Conservation (phyloP, 108 stramenopile genomes). For the Nitzschia palea region DNA sequence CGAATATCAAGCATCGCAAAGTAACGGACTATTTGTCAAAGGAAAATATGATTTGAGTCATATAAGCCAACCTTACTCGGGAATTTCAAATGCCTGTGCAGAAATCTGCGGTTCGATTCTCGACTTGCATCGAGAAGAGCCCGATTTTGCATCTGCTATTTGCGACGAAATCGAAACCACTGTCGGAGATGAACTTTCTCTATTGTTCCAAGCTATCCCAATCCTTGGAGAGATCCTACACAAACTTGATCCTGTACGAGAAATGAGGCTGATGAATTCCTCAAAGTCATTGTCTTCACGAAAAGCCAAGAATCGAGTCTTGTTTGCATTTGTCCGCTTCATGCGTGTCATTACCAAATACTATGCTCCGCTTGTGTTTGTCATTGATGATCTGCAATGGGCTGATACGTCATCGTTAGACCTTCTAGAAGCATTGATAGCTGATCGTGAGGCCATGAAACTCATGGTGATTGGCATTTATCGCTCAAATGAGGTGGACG, state of each 20-base stretch:
- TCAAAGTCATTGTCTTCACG: not conserved
- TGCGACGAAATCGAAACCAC: not conserved
- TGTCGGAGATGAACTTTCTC: not conserved
- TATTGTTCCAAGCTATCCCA: slow-evolving; percentile 8
- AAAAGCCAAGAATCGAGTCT: not conserved
- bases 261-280: not conserved
- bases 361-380: slow-evolving; percentile 6
- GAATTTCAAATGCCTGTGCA: not conserved
- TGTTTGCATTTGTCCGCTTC: slow-evolving; percentile 16
- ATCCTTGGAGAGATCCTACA: not conserved
- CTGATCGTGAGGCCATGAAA: slow-evolving; percentile 9
- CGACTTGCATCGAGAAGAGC: too few relatives aligned
- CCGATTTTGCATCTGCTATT: not conserved
- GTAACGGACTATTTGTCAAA: not conserved
- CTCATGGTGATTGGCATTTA: slow-evolving; percentile 26
- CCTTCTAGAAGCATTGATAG: slow-evolving; percentile 4
- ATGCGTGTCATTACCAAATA: slow-evolving; percentile 1
- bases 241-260: too few relatives aligned
- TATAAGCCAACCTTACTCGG: not conserved
- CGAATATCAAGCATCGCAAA: not conserved
- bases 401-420: slow-evolving; percentile 13
- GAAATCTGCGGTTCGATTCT: not conserved
- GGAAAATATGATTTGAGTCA: not conserved
- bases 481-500: slow-evolving; percentile 21
- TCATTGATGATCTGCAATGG: slow-evolving; percentile 22